A percentile compares a stretch with the other conserved stretches of the same genome.
phyloP scores from a whole-genome alignment of 108 stramenopile species.

The Cyclotella atomus region DNA sequence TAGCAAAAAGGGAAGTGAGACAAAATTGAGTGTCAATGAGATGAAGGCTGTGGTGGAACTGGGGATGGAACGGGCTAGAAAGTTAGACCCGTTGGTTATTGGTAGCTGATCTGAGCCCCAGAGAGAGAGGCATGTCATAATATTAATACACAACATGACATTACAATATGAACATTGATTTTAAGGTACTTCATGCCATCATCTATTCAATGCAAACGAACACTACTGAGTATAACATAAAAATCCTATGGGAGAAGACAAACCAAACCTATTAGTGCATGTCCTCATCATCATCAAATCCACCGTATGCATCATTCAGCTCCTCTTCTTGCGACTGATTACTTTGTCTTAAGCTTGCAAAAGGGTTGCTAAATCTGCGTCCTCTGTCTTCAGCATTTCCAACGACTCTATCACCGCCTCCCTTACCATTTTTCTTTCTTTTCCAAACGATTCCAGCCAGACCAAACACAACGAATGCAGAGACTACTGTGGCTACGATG shows the following conservation, averaged over 20 bases:
- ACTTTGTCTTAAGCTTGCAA: neutral
- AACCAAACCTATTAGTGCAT: neutral
- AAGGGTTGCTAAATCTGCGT: neutral
- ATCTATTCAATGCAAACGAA: no score
- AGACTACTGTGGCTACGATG: conserved; percentile 28
- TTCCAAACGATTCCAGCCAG: conserved; percentile 24
- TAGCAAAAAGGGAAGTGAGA: conserved; percentile 39
- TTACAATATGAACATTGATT: no score
- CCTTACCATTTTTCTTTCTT: conserved; percentile 14
- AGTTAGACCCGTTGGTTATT: conserved; percentile 20
- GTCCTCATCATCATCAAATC: neutral
- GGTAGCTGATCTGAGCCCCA: neutral
- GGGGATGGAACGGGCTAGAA: conserved; percentile 41
- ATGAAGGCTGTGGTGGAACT: conserved; percentile 33
- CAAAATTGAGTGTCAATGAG: conserved; percentile 28
- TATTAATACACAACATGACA: no score
- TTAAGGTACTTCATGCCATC: neutral
- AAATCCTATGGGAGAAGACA: neutral
- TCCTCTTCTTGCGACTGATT: neutral
- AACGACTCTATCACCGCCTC: neutral
- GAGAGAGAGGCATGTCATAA: neutral
- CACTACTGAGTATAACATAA: no score
- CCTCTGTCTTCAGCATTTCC: neutral
- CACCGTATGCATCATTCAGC: conserved; percentile 9
- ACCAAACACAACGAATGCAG: conserved; percentile 38